Percentiles rank a stretch among this genome's conserved stretches.
Conservation (phyloP, 129 eudicot genomes). For the carrot (Daucus carota) region DNA sequence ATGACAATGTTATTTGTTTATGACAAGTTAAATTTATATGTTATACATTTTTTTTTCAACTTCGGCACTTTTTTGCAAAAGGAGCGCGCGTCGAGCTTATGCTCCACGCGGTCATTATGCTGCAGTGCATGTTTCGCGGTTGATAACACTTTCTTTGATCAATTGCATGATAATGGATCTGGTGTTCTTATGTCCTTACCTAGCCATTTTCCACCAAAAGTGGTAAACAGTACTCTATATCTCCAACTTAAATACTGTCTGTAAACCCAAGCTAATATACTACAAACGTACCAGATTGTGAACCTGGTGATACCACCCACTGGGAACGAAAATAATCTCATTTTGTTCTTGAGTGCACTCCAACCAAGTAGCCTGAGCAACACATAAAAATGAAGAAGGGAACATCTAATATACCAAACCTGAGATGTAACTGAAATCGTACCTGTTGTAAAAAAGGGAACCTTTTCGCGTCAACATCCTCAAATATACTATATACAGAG, state of each 20-base stretch:
- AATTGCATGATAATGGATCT: not conserved
- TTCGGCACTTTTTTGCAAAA: too few species aligned
- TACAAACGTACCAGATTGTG: conserved; percentile 69
- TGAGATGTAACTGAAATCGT: conserved; percentile 13
- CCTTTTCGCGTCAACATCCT: conserved; percentile 49
- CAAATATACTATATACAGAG: conserved; percentile 70
- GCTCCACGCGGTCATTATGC: too few species aligned
- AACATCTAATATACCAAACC: not conserved
- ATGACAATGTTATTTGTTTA: too few species aligned
- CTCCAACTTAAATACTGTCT: not conserved
- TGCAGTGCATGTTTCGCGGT: too few species aligned
- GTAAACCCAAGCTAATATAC: not conserved
- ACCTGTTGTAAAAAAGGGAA: conserved; percentile 74
- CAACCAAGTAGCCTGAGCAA: conserved; percentile 74
- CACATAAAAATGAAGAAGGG: conserved; percentile 4
- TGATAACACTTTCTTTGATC: too few species aligned
- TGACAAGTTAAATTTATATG: too few species aligned
- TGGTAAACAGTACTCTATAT: not conserved
- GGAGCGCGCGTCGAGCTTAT: too few species aligned
- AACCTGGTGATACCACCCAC: conserved; percentile 99
- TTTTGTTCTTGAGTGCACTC: conserved; percentile 78
- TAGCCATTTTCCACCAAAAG: not conserved
- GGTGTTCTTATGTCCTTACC: not conserved
- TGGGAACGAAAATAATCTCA: conserved; percentile 86
- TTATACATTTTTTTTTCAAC: too few species aligned